Conservation (phyloP, 192 early-diverging fungal genomes). For the Spinellus fusiger region DNA sequence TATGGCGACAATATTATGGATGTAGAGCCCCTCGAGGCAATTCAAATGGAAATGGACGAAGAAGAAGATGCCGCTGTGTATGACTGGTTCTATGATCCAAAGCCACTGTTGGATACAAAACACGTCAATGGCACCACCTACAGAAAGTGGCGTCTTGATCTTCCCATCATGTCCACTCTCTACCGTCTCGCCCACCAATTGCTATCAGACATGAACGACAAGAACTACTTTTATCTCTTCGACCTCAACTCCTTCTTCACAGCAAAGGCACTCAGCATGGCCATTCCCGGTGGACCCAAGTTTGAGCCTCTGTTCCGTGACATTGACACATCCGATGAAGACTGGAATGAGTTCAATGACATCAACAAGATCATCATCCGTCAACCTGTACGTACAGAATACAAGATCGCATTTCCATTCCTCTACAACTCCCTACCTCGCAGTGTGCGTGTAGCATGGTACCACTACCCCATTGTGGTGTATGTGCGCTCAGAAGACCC, state of each 20-base stretch:
- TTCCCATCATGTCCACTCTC: constrained; percentile 92
- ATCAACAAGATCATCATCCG: constrained; percentile 99
- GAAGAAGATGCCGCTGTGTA: constrained; percentile 88
- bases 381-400: constrained; percentile 97
- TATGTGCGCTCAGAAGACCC: constrained; percentile 88
- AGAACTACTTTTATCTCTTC: constrained; percentile 98
- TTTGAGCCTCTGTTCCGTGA: constrained; percentile 98
- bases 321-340: constrained; percentile 93
- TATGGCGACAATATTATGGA: constrained; percentile 98
- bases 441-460: constrained; percentile 85
- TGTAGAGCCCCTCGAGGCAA: constrained; percentile 95
- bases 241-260: constrained; percentile 94
- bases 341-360: constrained; percentile 99
- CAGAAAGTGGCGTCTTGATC: constrained; percentile 82
- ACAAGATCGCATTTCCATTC: constrained; percentile 98
- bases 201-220: constrained; percentile 88
- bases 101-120: constrained; percentile 70
- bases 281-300: constrained; percentile 96
- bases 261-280: constrained; percentile 96
- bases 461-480: constrained; percentile 89
- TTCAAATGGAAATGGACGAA: constrained; percentile 98
- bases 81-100: constrained; percentile 98
- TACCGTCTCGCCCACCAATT: constrained; percentile 89
- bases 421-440: constrained; percentile 96
- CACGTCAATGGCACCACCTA: constrained; percentile 88